Evolutionary conservation across 2,329 filamentous ascomycete species (phyloP).

Genomic region (Aureobasidium uvarum): DNA sequence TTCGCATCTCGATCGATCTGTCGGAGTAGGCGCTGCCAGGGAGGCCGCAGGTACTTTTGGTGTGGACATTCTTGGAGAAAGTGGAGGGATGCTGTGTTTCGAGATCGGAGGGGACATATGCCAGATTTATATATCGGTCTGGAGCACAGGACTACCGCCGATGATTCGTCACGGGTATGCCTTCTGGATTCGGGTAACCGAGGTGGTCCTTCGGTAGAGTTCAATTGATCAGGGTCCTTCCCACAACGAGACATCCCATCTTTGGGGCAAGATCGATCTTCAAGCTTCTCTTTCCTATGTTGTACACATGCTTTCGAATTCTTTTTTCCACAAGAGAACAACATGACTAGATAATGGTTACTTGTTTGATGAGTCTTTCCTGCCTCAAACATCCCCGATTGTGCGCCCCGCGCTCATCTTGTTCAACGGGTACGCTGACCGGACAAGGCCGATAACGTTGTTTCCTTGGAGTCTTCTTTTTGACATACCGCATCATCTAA

Average conservation of each 20-base stretch:
- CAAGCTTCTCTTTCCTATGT: background rate
- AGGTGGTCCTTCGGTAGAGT: slow-evolving; percentile 1
- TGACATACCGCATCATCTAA: background rate
- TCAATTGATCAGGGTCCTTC: background rate
- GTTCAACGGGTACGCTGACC: background rate
- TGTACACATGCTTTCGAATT: background rate
- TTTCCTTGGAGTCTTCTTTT: background rate
- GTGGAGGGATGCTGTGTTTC: background rate
- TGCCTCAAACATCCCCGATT: background rate
- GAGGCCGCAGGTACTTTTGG: background rate
- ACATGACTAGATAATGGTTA: background rate
- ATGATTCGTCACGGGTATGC: background rate
- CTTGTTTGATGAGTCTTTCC: too few relatives aligned
- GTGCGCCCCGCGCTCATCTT: background rate
- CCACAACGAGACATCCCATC: background rate
- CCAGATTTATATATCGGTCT: background rate
- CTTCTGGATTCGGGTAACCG: background rate
- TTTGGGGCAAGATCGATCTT: background rate
- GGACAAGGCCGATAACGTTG: background rate
- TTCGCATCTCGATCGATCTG: slow-evolving; percentile 27
- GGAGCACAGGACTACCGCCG: background rate
- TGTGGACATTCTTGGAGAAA: background rate
- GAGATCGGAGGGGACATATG: background rate
- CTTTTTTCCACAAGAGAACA: background rate
- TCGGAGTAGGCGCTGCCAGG: slow-evolving; percentile 4